Conservation (phyloP, 352 stramenopile genomes). For the Phytophthora syringae region DNA sequence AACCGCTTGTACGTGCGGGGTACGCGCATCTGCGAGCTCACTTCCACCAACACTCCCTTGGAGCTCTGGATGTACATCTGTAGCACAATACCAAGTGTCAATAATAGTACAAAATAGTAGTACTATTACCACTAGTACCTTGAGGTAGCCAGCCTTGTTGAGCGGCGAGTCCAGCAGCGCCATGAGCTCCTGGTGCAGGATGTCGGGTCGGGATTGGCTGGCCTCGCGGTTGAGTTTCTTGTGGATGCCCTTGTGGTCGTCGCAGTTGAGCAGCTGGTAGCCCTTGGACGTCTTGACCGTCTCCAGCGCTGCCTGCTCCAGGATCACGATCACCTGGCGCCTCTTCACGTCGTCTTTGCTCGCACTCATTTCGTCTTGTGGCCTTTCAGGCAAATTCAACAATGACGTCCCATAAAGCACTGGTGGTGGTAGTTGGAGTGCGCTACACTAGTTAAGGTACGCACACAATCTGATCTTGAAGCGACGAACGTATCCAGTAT, state of each 20-base stretch:
- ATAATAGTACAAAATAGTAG: background rate
- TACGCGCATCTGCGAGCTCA: constrained; percentile 98
- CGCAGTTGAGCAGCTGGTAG: constrained; percentile 99
- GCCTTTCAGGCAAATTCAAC: background rate
- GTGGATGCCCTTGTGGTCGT: constrained; percentile 97
- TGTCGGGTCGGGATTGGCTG: constrained; percentile 98
- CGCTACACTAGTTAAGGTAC: background rate
- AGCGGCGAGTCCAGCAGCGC: constrained; percentile 98
- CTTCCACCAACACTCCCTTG: constrained; percentile 98
- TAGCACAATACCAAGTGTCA: background rate
- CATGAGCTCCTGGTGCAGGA: constrained; percentile 99
- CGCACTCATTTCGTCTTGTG: constrained; percentile 32
- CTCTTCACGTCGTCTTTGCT: constrained; percentile 80
- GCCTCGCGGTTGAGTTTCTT: constrained; percentile 97
- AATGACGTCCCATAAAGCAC: constrained; percentile 15
- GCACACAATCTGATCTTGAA: constrained; percentile 27
- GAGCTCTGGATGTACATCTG: constrained; percentile 95
- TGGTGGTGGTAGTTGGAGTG: constrained; percentile 2
- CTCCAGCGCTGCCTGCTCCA: constrained; percentile 99
- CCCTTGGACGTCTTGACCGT: constrained; percentile 99
- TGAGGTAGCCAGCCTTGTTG: constrained; percentile 98
- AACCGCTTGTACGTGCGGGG: constrained; percentile 99
- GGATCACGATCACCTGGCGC: constrained; percentile 96
- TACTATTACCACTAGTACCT: constrained; percentile 56
- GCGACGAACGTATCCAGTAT: constrained; percentile 7